Base-by-base conservation (phyloP, 768 basidiomycete genomes). In the Candolleomyces eurysporus region DNA sequence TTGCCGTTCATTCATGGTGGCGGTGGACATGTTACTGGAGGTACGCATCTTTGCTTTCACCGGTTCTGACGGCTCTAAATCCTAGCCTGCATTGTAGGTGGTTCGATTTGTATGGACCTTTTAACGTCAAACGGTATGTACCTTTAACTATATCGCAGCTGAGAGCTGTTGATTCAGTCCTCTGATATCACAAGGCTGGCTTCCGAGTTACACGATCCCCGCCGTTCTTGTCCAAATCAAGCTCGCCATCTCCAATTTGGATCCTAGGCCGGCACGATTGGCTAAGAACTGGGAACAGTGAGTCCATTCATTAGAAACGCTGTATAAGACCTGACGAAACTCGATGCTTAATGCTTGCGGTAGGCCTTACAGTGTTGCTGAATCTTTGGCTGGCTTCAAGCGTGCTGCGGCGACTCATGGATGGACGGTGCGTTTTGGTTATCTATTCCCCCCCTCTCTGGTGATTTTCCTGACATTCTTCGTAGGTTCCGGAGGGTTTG, bases 71-170 rank as follows among this genome's bases (percentile, higher is more conserved):
- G 11, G 17, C 5, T 7, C 3, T 65, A 17, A 63, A 36, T 17
- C n/a, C 46, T 49, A n/a, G n/a, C n/a, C 53, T 61, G 55, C 61
- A 48, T 54, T 6, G 39, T 62, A 84, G 86, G 88, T 11, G 89
- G 88, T 2, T 88, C 86, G 4, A 88, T 90, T 53, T 90, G 89
- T 65, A 89, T 90, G 87, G 88, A 90, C 68, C 74, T 89, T 7
- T 72, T 89, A 54, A 88, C 86, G 1, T 77, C 85, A 0, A 84
- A 87, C 61, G 87, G 86, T 84, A 58, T 65, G 79, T 48, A 22
- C 5, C n/a, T 61, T 30, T 48, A 14, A 17, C 2, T 46, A 17
- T 46, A 1, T 10, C 14, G 5, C 22, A 40, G 10, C 42, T 13
- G 16, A 48, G 36, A 9, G 13, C 17, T 19, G 26, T 21, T 17